Percentiles rank a stretch among this genome's conserved stretches.
phyloP scores from a whole-genome alignment of 345 rosid genomes.

The Erodium maritimum region DNA sequence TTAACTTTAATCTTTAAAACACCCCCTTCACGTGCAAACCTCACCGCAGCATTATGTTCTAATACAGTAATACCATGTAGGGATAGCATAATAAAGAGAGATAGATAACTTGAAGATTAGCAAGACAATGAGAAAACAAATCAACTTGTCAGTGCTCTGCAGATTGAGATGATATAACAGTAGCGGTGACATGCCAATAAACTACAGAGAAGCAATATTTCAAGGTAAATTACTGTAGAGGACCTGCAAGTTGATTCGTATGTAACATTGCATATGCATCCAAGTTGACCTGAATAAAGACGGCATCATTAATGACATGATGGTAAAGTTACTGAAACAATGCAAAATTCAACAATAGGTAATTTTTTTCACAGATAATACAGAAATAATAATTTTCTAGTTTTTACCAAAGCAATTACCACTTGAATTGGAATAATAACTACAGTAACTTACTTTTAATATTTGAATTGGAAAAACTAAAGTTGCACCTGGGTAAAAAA shows the following conservation, averaged over 20 bases:
- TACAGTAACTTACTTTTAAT: too few species aligned
- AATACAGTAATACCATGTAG: neutral
- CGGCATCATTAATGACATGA: conserved; percentile 6
- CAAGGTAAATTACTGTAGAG: conserved; percentile 7
- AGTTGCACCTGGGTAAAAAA: neutral
- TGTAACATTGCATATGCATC: conserved; percentile 83
- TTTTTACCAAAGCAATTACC: neutral
- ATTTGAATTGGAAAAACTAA: neutral
- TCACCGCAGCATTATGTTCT: too few species aligned
- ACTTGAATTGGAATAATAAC: neutral
- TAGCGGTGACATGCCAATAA: neutral
- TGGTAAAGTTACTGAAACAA: neutral
- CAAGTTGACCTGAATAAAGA: conserved; percentile 50
- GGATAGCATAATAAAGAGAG: neutral
- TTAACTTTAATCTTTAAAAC: too few species aligned
- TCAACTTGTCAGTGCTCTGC: neutral
- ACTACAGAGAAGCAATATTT: neutral
- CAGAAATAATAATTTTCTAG: neutral
- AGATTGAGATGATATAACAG: neutral
- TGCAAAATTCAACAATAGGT: neutral
- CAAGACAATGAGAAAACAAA: neutral
- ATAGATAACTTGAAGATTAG: neutral
- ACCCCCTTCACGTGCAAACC: too few species aligned
- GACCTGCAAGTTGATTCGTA: conserved; percentile 83
- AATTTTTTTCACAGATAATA: neutral